Percentiles rank a stretch among this genome's conserved stretches.
These are phyloP conservation scores for Cystoderma amianthinum DNA, from an alignment of 768 basidiomycete genomes.

Conservation along the genomic window DNA sequence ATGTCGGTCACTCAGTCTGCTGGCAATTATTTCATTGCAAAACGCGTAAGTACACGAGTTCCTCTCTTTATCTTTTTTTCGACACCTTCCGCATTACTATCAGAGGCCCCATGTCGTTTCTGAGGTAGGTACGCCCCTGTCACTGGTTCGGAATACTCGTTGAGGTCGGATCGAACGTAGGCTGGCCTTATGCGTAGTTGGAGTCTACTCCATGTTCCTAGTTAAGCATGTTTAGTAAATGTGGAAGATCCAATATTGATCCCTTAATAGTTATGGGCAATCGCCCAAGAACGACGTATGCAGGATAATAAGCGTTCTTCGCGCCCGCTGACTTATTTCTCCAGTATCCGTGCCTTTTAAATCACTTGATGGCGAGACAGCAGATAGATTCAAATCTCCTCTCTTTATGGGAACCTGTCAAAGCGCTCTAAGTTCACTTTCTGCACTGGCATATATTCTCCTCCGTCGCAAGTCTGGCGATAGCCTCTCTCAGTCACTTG, in stretches of 20 bases:
- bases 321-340: conserved; percentile 1
- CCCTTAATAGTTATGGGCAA: conserved; percentile 67
- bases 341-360: conserved; percentile 82
- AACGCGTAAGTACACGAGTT: no score
- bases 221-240: conserved; percentile 33
- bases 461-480: conserved; percentile 49
- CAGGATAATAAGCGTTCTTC: conserved; percentile 1
- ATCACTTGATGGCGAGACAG: conserved; percentile 51
- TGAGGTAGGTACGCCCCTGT: conserved; percentile 12
- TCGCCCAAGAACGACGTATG: conserved; percentile 90
- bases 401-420: conserved; percentile 84
- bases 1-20: no score
- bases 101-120: conserved; percentile 27
- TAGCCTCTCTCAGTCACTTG: conserved; percentile 51
- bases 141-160: background rate
- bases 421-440: conserved; percentile 69
- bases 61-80: no score
- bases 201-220: conserved; percentile 92
- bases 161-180: conserved; percentile 20
- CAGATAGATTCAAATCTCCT: conserved; percentile 78
- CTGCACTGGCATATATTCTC: conserved; percentile 71
- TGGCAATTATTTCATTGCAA: no score
- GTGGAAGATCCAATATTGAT: conserved; percentile 1
- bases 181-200: conserved; percentile 70
- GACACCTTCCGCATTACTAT: no score